Evolutionary conservation across 306 rosid genomes (phyloP), one percentile per base, ranked within the genome.

Genomic region (Ceratonia siliqua): DNA sequence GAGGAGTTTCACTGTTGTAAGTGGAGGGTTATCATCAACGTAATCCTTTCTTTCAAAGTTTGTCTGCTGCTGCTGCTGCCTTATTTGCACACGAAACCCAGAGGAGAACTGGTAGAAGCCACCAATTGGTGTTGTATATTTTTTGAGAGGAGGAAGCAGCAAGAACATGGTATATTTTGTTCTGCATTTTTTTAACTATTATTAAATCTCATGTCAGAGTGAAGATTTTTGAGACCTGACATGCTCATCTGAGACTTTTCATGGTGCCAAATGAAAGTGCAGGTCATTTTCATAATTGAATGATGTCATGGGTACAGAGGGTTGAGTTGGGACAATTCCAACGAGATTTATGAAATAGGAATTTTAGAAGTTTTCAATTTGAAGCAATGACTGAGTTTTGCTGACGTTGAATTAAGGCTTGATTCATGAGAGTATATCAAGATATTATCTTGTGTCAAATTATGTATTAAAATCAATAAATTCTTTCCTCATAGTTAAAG

Each of bases 11-110:
- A 68, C 82, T 87, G 78, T 88, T 82, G n/a, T 83, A 76, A 85
- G 84, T 79, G 81, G 76, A 72, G 87, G 84, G 81, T 73, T 88
- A 76, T 87, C 80, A 72, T 88, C 91, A 83, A 82, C 85, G 78
- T 90, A 86, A 89, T 91, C 91, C 94, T 91, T 87, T 89, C 85
- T 87, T 82, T 77, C 84, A 81, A 88, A 77, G 88, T 81, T 89
- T 91, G 82, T 83, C 80, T 84, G 75, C 82, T 82, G 82, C 82
- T n/a, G n/a, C n/a, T 41, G 87, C 87, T 67, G 83, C 90, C 88
- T 86, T 85, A 81, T 85, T 83, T 87, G 86, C 76, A 72, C 82
- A 70, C 85, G 84, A 82, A 89, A 86, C 89, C 84, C 74, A 66
- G 81, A 79, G 87, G 77, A 75, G 86, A 86, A 80, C 69, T 79